Conservation (phyloP, 1,139 yeast species). For the Debaryomyces nepalensis region DNA sequence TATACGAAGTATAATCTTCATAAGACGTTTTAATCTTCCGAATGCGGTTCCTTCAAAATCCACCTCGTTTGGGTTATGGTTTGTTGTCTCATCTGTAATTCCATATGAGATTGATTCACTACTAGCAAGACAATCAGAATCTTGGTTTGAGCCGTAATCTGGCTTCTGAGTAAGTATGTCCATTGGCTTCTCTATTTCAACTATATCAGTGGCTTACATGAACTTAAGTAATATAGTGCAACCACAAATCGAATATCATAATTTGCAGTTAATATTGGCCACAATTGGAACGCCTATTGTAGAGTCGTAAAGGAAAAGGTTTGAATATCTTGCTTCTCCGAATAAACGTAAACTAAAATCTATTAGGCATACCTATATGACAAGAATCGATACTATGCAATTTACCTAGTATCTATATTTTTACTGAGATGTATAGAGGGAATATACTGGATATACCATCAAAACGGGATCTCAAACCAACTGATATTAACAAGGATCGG, state of each 20-base stretch:
- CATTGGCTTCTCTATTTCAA: background rate
- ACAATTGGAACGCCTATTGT: background rate
- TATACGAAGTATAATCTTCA: background rate
- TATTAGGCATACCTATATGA: too few species aligned
- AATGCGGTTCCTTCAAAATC: background rate
- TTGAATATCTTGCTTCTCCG: too few species aligned
- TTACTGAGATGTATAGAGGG: too few species aligned
- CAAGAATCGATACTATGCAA: too few species aligned
- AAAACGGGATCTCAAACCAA: too few species aligned
- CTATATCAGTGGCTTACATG: background rate
- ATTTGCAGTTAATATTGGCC: background rate
- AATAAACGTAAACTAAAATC: too few species aligned
- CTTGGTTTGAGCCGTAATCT: conserved; percentile 12
- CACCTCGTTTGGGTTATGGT: too few species aligned
- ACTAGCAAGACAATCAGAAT: conserved; percentile 18
- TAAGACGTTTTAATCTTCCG: background rate
- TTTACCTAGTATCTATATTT: too few species aligned
- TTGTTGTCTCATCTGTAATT: background rate
- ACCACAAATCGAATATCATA: conserved; percentile 6
- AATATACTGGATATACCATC: too few species aligned
- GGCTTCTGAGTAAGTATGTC: conserved; percentile 10
- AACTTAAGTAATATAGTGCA: conserved; percentile 6
- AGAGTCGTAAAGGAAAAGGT: too few species aligned
- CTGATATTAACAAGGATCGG: too few species aligned
- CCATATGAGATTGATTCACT: conserved; percentile 13